A percentile compares a stretch with the other conserved stretches of the same genome.
These are phyloP conservation scores for Boechera retrofracta DNA, from an alignment of 345 rosid genomes.

Conservation along the genomic window DNA sequence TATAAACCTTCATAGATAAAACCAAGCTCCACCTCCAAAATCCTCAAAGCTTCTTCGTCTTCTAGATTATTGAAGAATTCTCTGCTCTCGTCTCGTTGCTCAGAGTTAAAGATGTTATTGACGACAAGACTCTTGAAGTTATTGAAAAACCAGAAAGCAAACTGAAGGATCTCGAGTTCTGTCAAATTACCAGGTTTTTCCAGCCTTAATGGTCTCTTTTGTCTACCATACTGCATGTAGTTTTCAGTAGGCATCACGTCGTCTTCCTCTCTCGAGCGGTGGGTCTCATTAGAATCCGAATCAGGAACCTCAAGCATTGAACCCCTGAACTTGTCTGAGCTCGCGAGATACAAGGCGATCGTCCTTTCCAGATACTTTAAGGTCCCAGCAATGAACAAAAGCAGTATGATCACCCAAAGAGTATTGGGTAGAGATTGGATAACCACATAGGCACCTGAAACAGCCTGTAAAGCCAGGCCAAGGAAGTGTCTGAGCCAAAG, in stretches of 20 bases:
- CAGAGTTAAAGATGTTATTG: constrained; percentile 1
- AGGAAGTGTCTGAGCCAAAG: constrained; percentile 4
- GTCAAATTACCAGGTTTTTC: not conserved
- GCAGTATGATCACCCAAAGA: not conserved
- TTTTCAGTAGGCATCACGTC: not conserved
- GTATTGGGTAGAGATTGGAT: not conserved
- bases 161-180: not conserved
- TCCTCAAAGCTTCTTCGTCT: not conserved
- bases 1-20: constrained; percentile 1
- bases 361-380: not conserved
- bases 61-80: not conserved
- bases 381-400: not conserved
- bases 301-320: not conserved
- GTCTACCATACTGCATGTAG: not conserved
- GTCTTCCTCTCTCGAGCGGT: not conserved
- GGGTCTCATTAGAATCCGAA: not conserved
- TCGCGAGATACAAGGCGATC: not conserved
- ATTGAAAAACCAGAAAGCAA: constrained; percentile 1
- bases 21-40: not conserved
- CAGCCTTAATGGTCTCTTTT: not conserved
- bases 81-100: not conserved
- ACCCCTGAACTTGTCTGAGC: constrained; percentile 1
- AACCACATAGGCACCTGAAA: not conserved
- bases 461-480: not conserved
- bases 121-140: not conserved